These are phyloP conservation scores for Penicillium sp. DNA, from an alignment of 2,329 filamentous ascomycete species.

Conservation along the genomic window DNA sequence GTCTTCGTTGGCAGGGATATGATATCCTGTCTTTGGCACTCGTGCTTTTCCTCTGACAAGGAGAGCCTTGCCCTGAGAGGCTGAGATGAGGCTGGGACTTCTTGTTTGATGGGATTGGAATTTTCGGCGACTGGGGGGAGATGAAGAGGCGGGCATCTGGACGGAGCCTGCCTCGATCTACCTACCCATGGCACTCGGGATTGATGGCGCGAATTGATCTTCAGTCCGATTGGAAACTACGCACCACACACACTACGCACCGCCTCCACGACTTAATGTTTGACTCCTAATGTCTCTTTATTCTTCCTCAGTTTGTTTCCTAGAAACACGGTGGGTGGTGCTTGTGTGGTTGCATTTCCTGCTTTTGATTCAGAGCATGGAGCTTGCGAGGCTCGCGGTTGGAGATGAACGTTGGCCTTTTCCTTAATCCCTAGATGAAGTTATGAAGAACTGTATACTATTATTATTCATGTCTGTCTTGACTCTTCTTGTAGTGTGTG, in stretches of 20 bases:
- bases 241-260: slow-evolving; percentile 1
- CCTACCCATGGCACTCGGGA: slow-evolving; percentile 6
- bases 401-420: slow-evolving; percentile 25
- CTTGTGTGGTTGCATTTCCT: not conserved
- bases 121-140: slow-evolving; percentile 10
- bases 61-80: not conserved
- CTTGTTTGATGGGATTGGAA: not conserved
- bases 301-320: not conserved
- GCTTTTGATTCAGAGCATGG: not conserved
- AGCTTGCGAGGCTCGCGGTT: not conserved
- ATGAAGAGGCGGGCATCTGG: slow-evolving; percentile 10
- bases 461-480: not conserved
- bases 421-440: slow-evolving; percentile 27
- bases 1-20: slow-evolving; percentile 18
- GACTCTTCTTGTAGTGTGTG: not conserved
- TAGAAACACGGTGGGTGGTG: not conserved
- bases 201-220: slow-evolving; percentile 18
- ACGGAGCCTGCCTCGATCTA: slow-evolving; percentile 16
- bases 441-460: slow-evolving; percentile 29
- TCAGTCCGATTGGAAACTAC: slow-evolving; percentile 9
- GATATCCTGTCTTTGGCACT: slow-evolving; percentile 15
- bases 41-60: not conserved
- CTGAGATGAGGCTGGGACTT: not conserved
- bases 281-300: slow-evolving; percentile 10
- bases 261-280: slow-evolving; percentile 11